Base-by-base conservation (phyloP, 257 asterid species). In the Ocimum tenuiflorum region DNA sequence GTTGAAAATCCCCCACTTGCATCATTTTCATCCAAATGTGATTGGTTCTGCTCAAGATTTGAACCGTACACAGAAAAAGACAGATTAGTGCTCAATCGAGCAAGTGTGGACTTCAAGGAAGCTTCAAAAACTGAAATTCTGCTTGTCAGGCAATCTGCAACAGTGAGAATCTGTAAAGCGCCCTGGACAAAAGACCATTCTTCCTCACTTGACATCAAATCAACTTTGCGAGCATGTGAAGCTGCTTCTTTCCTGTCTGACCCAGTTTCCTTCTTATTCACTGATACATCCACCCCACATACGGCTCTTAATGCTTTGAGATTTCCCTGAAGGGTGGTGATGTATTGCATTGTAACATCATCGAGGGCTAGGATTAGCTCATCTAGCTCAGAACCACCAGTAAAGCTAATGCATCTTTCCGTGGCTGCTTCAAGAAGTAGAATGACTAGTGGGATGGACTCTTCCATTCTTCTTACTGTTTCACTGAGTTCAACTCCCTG, bases 401-500 rank as follows among this genome's bases (percentile, higher is more conserved):
- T 94, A 53, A 94, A 86, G 73, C 77, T 88, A 57, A 94, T 83
- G 79, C 99, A 94, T 86, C 99, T 85, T 73, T 94, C 97, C 10
- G 83, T 94, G 67, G 99, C 92, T 68, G 95, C 88, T 81, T 94
- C 99, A 72, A 94, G 96, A 56, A 85, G 88, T 49, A 88, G 72
- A 80, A 90, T 86, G 79, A 88, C 91, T 62, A 77, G 88, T 33
- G 99, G 96, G 69, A 94, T 83, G 48, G 99, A 83, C 80, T 94
- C 99, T 83, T 94, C 97, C 96, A 90, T 90, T 77, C 97, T 85
- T 74, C 95, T 77, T 66, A 94, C 96, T 39, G 99, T 82, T 76
- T 94, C 99, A 74, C 99, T 94, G 57, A 94, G 97, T 78, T 94
- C 99, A 54, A 94, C 96, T 47, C 97, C 96, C 80, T 94, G 97